These are phyloP conservation scores for Rhizopus stolonifer DNA, from an alignment of 371 early-diverging fungal genomes.

Conservation along the genomic window DNA sequence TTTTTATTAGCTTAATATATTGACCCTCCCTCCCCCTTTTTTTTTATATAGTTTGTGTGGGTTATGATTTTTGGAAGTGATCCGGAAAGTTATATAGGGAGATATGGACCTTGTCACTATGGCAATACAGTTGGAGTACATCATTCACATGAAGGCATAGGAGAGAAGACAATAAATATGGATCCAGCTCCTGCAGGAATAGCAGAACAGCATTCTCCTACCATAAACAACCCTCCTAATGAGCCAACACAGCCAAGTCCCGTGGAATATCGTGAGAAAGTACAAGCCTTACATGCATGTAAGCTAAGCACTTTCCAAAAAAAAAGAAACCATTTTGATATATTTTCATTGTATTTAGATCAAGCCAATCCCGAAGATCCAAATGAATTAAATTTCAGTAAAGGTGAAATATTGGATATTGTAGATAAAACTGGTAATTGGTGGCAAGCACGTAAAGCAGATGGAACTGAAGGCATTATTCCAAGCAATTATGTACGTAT, in stretches of 20 bases:
- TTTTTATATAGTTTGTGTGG: constrained; percentile 35
- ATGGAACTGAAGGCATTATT: constrained; percentile 79
- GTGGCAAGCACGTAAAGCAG: constrained; percentile 83
- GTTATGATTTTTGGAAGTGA: constrained; percentile 49
- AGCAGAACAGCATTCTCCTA: not conserved
- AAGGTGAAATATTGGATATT: constrained; percentile 82
- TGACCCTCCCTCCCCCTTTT: not conserved
- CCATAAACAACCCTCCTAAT: not conserved
- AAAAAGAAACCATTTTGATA: too few relatives aligned
- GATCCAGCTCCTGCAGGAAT: not conserved
- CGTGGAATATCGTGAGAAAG: constrained; percentile 35
- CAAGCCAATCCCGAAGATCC: constrained; percentile 82
- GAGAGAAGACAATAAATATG: constrained; percentile 24
- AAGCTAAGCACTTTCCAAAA: too few relatives aligned
- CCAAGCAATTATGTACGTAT: constrained; percentile 79
- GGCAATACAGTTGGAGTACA: constrained; percentile 23
- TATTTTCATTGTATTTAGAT: constrained; percentile 31
- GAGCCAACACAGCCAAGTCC: not conserved
- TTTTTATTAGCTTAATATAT: not conserved
- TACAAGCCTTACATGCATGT: constrained; percentile 32
- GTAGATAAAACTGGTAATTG: constrained; percentile 86
- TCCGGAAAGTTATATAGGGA: constrained; percentile 34
- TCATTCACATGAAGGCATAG: constrained; percentile 23
- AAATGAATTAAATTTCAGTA: constrained; percentile 80
- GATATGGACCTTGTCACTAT: constrained; percentile 22